phyloP scores from a whole-genome alignment of 306 rosid species.

The Acacia confusa region DNA sequence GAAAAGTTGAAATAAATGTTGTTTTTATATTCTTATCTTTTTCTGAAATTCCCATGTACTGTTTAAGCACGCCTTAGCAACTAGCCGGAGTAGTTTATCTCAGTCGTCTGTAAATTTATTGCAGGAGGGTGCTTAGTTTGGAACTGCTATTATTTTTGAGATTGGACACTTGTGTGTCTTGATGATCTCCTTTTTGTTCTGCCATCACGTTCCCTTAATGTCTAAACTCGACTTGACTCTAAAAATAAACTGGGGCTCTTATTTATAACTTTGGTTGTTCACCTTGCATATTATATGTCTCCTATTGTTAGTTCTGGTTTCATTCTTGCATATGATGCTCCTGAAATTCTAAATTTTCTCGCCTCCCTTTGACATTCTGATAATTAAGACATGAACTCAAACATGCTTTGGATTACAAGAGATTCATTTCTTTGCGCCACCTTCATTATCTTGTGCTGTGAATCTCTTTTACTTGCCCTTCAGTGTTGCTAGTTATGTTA shows the following conservation, averaged over 20 bases:
- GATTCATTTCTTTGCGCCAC: constrained; percentile 48
- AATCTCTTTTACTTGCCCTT: constrained; percentile 47
- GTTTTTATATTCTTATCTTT: neutral
- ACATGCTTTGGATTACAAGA: constrained; percentile 46
- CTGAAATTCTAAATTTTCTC: constrained; percentile 46
- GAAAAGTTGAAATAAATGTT: neutral
- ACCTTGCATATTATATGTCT: constrained; percentile 48
- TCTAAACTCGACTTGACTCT: constrained; percentile 42
- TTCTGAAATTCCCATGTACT: constrained; percentile 23
- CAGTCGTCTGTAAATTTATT: constrained; percentile 56
- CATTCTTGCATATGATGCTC: constrained; percentile 41
- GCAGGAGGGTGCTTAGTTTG: constrained; percentile 73
- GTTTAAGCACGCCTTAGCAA: constrained; percentile 18
- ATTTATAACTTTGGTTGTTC: constrained; percentile 39
- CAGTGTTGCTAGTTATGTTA: constrained; percentile 48
- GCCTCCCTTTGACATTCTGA: constrained; percentile 48
- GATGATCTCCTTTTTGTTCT: constrained; percentile 58
- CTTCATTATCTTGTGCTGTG: constrained; percentile 51
- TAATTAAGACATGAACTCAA: constrained; percentile 52
- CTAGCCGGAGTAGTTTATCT: constrained; percentile 38
- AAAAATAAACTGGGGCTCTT: constrained; percentile 33
- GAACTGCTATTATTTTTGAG: constrained; percentile 62
- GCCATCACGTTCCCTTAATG: constrained; percentile 43
- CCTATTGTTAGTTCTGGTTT: constrained; percentile 39
- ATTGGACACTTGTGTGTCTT: constrained; percentile 52